These are phyloP conservation scores for Ogataea paradorogensis DNA, from an alignment of 805 yeast species.

Conservation along the genomic window DNA sequence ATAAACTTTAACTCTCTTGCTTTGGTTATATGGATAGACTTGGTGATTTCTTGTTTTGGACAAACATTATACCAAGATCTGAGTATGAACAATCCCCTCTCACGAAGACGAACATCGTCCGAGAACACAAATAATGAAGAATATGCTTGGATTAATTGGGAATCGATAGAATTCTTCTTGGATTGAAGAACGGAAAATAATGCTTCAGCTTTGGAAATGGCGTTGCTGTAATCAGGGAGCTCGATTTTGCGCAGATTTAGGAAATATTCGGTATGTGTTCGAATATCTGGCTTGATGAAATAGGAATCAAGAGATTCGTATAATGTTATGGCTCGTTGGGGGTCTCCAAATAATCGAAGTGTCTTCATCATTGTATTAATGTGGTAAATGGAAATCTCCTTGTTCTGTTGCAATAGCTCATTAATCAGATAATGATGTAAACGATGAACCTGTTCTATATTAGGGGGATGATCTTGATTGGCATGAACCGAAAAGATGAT, in stretches of 20 bases:
- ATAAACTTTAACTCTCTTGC: not conserved
- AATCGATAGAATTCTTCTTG: slow-evolving; percentile 19
- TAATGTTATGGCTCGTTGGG: slow-evolving; percentile 37
- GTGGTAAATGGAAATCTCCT: slow-evolving; percentile 37
- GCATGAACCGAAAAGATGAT: slow-evolving; percentile 47
- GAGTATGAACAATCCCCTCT: slow-evolving; percentile 26
- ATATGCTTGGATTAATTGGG: slow-evolving; percentile 24
- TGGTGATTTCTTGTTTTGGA: slow-evolving; percentile 19
- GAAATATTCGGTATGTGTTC: slow-evolving; percentile 35
- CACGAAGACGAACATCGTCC: slow-evolving; percentile 25
- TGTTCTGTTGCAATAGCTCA: slow-evolving; percentile 28
- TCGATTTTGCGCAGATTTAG: slow-evolving; percentile 16
- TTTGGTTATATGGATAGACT: not conserved
- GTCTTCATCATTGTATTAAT: slow-evolving; percentile 47
- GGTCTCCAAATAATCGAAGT: slow-evolving; percentile 39
- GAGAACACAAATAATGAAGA: slow-evolving; percentile 26
- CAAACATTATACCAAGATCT: slow-evolving; percentile 31
- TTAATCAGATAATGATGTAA: slow-evolving; percentile 33
- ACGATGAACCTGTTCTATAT: slow-evolving; percentile 34
- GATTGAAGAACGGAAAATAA: slow-evolving; percentile 23
- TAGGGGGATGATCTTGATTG: slow-evolving; percentile 22
- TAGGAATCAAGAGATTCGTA: slow-evolving; percentile 31
- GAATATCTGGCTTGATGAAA: slow-evolving; percentile 31
- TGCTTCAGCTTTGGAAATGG: slow-evolving; percentile 22
- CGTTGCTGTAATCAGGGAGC: slow-evolving; percentile 11